Percentiles rank a stretch among this genome's conserved stretches.
phyloP scores from a whole-genome alignment of 1,139 yeast species.

The Suhomyces guaymorum region DNA sequence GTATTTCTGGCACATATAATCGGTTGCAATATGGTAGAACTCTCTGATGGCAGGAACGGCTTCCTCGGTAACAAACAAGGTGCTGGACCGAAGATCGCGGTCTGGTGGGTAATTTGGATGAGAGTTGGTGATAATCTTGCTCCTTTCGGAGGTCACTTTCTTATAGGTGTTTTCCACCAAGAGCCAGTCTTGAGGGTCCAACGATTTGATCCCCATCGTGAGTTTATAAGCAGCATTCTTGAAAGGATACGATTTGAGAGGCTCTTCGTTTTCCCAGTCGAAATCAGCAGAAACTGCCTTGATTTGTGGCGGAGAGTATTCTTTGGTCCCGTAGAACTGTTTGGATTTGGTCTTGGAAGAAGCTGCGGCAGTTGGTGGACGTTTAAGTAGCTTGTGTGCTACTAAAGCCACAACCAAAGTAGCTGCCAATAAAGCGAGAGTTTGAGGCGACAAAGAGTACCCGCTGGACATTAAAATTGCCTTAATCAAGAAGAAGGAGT shows the following conservation, averaged over 20 bases:
- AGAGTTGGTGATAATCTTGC: slow-evolving; percentile 36
- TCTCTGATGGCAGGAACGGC: slow-evolving; percentile 55
- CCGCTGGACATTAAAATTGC: too few species aligned
- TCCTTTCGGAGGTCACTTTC: slow-evolving; percentile 45
- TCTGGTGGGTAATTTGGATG: slow-evolving; percentile 38
- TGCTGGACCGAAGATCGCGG: slow-evolving; percentile 29
- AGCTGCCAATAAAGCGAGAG: too few species aligned
- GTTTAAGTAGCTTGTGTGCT: neutral
- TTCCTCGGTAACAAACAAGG: slow-evolving; percentile 43
- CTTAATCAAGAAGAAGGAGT: neutral
- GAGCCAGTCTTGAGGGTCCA: slow-evolving; percentile 63
- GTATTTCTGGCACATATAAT: slow-evolving; percentile 54
- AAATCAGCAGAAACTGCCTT: slow-evolving; percentile 35
- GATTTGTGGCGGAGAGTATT: slow-evolving; percentile 7
- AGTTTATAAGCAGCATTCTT: slow-evolving; percentile 61
- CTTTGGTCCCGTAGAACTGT: slow-evolving; percentile 6
- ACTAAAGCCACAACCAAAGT: neutral
- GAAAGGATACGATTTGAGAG: slow-evolving; percentile 47
- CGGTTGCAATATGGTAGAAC: slow-evolving; percentile 50
- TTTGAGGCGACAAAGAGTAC: too few species aligned
- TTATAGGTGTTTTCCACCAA: slow-evolving; percentile 65
- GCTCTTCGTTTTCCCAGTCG: slow-evolving; percentile 49
- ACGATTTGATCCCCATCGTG: slow-evolving; percentile 65
- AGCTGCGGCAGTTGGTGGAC: too few species aligned
- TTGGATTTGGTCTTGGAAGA: too few species aligned